Percentiles rank a stretch among this genome's conserved stretches.
Conservation (phyloP, 225 moss, liverwort and hornwort species). For the Climacium dendroides region DNA sequence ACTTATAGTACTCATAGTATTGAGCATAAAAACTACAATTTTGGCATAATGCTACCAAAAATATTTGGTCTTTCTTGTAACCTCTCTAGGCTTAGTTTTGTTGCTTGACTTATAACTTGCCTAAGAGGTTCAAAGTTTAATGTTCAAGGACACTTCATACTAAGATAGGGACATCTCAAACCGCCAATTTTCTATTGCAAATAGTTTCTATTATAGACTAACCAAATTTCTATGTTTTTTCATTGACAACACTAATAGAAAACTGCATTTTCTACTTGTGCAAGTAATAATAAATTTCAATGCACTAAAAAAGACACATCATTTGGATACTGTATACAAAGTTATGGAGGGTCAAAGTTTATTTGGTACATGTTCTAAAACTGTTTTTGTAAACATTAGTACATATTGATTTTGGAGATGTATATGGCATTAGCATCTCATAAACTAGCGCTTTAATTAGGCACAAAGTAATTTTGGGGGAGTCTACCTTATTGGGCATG, state of each 20-base stretch:
- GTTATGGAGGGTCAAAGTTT: no score
- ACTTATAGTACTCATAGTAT: no score
- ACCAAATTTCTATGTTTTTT: background rate
- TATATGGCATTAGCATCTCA: background rate
- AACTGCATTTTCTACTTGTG: fast-evolving
- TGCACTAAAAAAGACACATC: background rate
- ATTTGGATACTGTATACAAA: background rate
- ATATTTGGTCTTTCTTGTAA: no score
- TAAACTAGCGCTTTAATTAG: background rate
- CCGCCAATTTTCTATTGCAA: background rate
- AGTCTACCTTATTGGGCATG: background rate
- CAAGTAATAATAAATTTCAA: background rate
- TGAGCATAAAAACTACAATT: no score
- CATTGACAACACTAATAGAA: background rate
- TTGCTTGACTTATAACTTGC: background rate
- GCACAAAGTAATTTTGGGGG: fast-evolving
- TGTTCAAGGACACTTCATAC: background rate
- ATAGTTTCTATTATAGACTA: background rate
- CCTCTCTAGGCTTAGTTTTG: fast-evolving
- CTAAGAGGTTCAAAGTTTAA: background rate
- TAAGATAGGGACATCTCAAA: background rate
- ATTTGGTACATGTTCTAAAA: background rate
- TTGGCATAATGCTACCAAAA: no score
- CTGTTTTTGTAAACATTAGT: fast-evolving
- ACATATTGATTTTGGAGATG: background rate